Conservation (phyloP, 2,329 filamentous ascomycete genomes). For the Pseudogymnoascus sp. region DNA sequence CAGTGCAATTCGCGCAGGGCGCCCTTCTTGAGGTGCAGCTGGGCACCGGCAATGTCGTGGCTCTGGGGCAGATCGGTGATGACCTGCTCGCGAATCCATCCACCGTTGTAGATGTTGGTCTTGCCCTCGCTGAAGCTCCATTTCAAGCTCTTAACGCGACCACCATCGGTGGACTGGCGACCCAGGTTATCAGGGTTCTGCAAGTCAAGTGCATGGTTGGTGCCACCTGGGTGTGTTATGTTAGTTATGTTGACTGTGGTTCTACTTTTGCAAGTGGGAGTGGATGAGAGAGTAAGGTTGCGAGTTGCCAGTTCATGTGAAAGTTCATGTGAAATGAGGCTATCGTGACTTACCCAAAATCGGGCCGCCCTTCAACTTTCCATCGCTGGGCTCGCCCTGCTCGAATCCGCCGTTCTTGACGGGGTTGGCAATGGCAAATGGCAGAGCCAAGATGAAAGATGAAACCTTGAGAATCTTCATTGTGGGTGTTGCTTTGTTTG, state of each 20-base stretch:
- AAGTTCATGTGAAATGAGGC: neutral
- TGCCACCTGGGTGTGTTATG: slow-evolving; percentile 43
- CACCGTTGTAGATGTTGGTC: slow-evolving; percentile 52
- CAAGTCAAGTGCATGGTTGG: slow-evolving; percentile 51
- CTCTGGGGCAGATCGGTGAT: slow-evolving; percentile 58
- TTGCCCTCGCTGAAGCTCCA: slow-evolving; percentile 63
- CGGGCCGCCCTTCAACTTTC: slow-evolving; percentile 48
- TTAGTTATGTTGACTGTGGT: slow-evolving; percentile 12
- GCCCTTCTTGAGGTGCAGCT: slow-evolving; percentile 60
- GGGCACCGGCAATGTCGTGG: slow-evolving; percentile 58
- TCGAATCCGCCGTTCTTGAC: slow-evolving; percentile 30
- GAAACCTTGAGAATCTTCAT: slow-evolving; percentile 1
- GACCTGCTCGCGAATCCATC: slow-evolving; percentile 60
- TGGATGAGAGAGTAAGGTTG: neutral
- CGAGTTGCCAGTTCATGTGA: neutral
- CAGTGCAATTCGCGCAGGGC: slow-evolving; percentile 59
- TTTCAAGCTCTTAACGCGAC: slow-evolving; percentile 58
- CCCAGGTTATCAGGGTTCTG: slow-evolving; percentile 58
- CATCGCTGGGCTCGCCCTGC: slow-evolving; percentile 48
- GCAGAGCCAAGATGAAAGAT: neutral
- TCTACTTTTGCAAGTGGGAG: neutral
- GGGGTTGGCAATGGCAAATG: neutral
- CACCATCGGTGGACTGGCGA: slow-evolving; percentile 52
- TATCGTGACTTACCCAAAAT: slow-evolving; percentile 41
- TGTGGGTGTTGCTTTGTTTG: neutral